A percentile compares a stretch with the other conserved stretches of the same genome.
These are phyloP conservation scores for Rhizophagus sp. DNA, from an alignment of 192 early-diverging fungal genomes.

Conservation along the genomic window DNA sequence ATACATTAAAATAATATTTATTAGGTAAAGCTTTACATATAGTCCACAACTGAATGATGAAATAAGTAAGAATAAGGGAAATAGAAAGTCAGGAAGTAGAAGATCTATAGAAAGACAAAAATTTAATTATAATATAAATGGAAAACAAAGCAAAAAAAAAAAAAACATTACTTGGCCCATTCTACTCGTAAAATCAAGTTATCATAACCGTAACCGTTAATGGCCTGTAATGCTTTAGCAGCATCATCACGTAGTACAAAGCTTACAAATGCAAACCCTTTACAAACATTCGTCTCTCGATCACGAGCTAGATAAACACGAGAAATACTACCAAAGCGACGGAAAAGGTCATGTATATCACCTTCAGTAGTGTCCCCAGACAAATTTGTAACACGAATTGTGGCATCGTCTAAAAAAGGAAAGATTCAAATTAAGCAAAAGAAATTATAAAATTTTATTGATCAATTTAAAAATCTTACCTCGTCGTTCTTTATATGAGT, in stretches of 20 bases:
- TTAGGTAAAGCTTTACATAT: too few relatives aligned
- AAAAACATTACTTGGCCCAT: conserved; percentile 64
- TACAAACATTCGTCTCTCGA: conserved; percentile 82
- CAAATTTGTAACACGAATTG: conserved; percentile 93
- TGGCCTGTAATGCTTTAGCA: conserved; percentile 76
- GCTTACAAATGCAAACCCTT: conserved; percentile 95
- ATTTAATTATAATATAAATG: background rate
- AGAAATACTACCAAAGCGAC: conserved; percentile 78
- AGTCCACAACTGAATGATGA: too few relatives aligned
- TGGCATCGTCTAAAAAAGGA: conserved; percentile 47
- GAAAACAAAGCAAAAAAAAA: background rate
- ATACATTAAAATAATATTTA: background rate
- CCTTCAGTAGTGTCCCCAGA: conserved; percentile 89
- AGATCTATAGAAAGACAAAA: background rate
- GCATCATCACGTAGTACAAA: conserved; percentile 82
- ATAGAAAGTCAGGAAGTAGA: background rate
- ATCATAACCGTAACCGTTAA: conserved; percentile 97
- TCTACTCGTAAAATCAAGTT: conserved; percentile 92
- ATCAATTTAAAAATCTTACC: conserved; percentile 12
- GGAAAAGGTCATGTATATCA: conserved; percentile 88
- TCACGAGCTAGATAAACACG: conserved; percentile 88
- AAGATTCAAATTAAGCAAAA: background rate
- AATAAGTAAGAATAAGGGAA: too few relatives aligned
- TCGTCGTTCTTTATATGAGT: conserved; percentile 52
- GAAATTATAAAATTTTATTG: background rate